A percentile compares a stretch with the other conserved stretches of the same genome.
Evolutionary conservation across 768 basidiomycete species (phyloP).

Genomic region (Leucosporidium creatinivorum): DNA sequence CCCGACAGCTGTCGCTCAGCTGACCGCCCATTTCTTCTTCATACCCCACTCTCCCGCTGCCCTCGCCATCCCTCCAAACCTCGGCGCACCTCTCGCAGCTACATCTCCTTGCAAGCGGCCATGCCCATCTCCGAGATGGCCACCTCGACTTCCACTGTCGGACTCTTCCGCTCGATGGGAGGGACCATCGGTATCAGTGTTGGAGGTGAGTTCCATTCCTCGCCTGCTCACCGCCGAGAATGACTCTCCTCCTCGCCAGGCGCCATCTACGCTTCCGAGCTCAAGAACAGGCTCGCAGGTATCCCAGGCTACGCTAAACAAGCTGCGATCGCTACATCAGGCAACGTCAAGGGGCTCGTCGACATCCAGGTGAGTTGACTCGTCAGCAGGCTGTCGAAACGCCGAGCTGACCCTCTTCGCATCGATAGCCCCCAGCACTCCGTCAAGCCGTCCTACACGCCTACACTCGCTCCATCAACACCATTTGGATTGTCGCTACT

Average conservation of each 20-base stretch:
- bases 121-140: conserved; percentile 87
- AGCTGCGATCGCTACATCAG: conserved; percentile 40
- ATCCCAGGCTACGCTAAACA: conserved; percentile 45
- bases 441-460: conserved; percentile 44
- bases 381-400: no score
- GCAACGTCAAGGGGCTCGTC: conserved; percentile 49
- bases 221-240: no score
- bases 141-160: conserved; percentile 63
- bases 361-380: conserved; percentile 35
- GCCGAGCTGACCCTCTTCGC: no score
- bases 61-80: conserved; percentile 10
- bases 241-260: no score
- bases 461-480: conserved; percentile 19
- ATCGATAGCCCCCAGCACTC: conserved; percentile 36
- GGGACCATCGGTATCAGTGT: conserved; percentile 39
- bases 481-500: conserved; percentile 38
- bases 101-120: conserved; percentile 57
- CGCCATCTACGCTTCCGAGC: conserved; percentile 36
- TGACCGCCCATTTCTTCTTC: no score
- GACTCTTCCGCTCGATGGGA: conserved; percentile 52
- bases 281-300: conserved; percentile 43
- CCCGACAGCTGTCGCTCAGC: no score
- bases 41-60: no score
- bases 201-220: conserved; percentile 9
- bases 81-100: conserved; percentile 12